These are phyloP conservation scores for Xylaria sp. DNA, from an alignment of 2,329 filamentous ascomycete species.

Conservation along the genomic window DNA sequence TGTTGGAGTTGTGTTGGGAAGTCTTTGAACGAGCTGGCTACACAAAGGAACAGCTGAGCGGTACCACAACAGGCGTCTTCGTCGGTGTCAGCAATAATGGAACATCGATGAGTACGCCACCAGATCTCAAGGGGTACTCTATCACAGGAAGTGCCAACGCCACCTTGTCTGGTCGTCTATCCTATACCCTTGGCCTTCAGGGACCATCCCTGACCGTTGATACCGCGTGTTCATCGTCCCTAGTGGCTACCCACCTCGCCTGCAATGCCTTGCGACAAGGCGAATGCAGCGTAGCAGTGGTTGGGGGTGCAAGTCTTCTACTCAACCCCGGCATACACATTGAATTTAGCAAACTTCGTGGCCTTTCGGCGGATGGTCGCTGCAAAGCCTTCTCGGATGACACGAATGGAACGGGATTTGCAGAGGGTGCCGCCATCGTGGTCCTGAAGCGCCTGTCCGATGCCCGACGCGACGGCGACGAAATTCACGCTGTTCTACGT, in stretches of 20 bases:
- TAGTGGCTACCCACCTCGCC: conserved; percentile 32
- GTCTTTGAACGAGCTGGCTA: conserved; percentile 37
- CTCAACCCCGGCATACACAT: conserved; percentile 33
- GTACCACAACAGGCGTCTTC: conserved; percentile 36
- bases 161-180: conserved; percentile 37
- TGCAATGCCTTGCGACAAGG: conserved; percentile 32
- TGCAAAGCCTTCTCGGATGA: conserved; percentile 31
- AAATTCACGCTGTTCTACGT: conserved; percentile 31
- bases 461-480: conserved; percentile 31
- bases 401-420: conserved; percentile 30
- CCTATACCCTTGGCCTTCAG: conserved; percentile 35
- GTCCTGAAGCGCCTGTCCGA: conserved; percentile 32
- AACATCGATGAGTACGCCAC: neutral
- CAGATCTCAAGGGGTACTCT: conserved; percentile 36
- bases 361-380: conserved; percentile 29
- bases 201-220: conserved; percentile 39
- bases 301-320: conserved; percentile 30
- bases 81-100: conserved; percentile 37
- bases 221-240: conserved; percentile 35
- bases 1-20: conserved; percentile 38
- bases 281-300: conserved; percentile 32
- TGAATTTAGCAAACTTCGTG: conserved; percentile 28
- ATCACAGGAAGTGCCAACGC: conserved; percentile 35
- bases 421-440: conserved; percentile 25
- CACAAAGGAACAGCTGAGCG: conserved; percentile 33